Conservation (phyloP, 805 yeast genomes). For the Osmozyma mogii region DNA sequence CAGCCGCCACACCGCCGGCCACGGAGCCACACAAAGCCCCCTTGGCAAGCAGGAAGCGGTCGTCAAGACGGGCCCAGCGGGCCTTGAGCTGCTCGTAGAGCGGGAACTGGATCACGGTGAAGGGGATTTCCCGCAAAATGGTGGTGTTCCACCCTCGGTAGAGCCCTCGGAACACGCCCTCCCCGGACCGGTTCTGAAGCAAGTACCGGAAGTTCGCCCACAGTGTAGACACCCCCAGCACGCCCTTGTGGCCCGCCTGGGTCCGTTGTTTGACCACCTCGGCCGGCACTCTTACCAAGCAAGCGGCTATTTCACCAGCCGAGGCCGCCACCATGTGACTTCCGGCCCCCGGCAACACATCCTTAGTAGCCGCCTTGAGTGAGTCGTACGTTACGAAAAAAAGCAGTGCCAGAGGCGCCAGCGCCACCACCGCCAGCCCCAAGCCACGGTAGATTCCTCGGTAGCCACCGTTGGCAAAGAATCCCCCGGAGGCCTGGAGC, state of each 20-base stretch:
- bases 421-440: slow-evolving; percentile 88
- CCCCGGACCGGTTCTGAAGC: slow-evolving; percentile 59
- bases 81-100: slow-evolving; percentile 76
- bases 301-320: slow-evolving; percentile 87
- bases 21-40: slow-evolving; percentile 81
- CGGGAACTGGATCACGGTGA: slow-evolving; percentile 93
- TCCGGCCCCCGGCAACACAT: slow-evolving; percentile 20
- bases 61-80: slow-evolving; percentile 39
- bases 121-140: slow-evolving; percentile 91
- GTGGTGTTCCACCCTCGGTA: slow-evolving; percentile 94
- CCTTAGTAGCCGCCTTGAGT: slow-evolving; percentile 42
- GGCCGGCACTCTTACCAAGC: slow-evolving; percentile 91
- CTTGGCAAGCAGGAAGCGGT: slow-evolving; percentile 47
- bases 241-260: slow-evolving; percentile 43
- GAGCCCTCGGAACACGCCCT: slow-evolving; percentile 68
- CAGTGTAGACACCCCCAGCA: slow-evolving; percentile 44
- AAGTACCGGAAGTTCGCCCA: slow-evolving; percentile 58
- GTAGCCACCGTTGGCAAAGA: slow-evolving; percentile 89
- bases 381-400: slow-evolving; percentile 72
- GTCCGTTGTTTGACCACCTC: slow-evolving; percentile 95
- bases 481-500: slow-evolving; percentile 92
- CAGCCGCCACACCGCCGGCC: slow-evolving; percentile 81
- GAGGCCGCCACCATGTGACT: slow-evolving; percentile 88
- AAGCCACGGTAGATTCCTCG: slow-evolving; percentile 84
- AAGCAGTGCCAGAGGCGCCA: slow-evolving; percentile 66